Percentiles rank a stretch among this genome's conserved stretches.
Evolutionary conservation across 108 stramenopile genomes (phyloP).

Genomic region (Hondaea fermentalgiana): DNA sequence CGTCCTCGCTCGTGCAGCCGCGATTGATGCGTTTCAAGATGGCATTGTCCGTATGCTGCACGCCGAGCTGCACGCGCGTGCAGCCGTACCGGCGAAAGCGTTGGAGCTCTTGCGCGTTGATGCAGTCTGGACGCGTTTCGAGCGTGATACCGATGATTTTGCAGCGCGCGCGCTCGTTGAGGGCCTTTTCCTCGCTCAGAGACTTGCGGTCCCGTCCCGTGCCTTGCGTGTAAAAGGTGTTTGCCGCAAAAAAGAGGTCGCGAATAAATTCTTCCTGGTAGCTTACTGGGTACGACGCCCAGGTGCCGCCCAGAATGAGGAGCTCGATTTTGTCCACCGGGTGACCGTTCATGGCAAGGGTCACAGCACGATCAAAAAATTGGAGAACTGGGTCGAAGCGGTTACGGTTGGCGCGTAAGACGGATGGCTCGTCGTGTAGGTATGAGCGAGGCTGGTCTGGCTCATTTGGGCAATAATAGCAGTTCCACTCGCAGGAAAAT

Average conservation of each 20-base stretch:
- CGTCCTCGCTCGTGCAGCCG: conserved; percentile 81
- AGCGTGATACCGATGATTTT: conserved; percentile 84
- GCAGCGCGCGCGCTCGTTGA: conserved; percentile 26
- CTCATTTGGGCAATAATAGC: conserved; percentile 47
- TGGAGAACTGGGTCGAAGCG: conserved; percentile 35
- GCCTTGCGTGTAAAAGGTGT: conserved; percentile 26
- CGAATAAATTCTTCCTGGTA: conserved; percentile 41
- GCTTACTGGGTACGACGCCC: conserved; percentile 36
- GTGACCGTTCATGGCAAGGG: conserved; percentile 56
- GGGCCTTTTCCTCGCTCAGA: conserved; percentile 26
- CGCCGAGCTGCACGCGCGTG: conserved; percentile 94
- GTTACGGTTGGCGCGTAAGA: conserved; percentile 35
- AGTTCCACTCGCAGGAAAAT: conserved; percentile 43
- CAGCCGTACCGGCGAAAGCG: conserved; percentile 72
- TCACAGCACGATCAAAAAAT: conserved; percentile 25
- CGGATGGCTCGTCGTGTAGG: conserved; percentile 44
- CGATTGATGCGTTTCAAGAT: conserved; percentile 87
- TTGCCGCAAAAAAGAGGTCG: conserved; percentile 43
- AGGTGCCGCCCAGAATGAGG: conserved; percentile 93
- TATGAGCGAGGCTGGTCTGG: conserved; percentile 39
- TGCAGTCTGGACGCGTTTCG: conserved; percentile 92
- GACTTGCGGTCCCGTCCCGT: neutral
- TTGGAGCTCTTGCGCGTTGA: conserved; percentile 76
- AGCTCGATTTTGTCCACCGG: conserved; percentile 88
- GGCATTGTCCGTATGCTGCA: conserved; percentile 83